Percentiles rank a stretch among this genome's conserved stretches.
Conservation (phyloP, 495 filamentous ascomycete genomes). For the Delitschia confertaspora region DNA sequence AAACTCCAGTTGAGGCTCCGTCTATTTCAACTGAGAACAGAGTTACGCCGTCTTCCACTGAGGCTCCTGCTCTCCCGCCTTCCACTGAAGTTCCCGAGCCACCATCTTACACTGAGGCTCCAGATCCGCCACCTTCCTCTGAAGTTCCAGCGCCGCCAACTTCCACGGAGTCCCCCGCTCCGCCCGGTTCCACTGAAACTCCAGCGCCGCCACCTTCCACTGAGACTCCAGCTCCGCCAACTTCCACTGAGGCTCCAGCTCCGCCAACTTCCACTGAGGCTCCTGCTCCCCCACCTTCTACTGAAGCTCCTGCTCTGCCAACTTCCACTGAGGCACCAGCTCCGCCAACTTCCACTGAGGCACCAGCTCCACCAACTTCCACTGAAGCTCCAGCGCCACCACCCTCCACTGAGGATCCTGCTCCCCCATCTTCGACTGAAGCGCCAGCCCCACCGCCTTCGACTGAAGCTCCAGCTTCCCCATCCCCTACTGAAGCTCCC, state of each 20-base stretch:
- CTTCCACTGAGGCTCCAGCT: constrained; percentile 22
- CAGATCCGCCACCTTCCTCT: constrained; percentile 5
- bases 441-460: neutral
- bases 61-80: no score
- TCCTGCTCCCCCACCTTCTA: constrained; percentile 19
- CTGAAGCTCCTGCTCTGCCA: constrained; percentile 19
- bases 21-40: no score
- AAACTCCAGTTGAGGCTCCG: no score
- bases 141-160: constrained; percentile 10
- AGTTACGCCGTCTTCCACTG: no score
- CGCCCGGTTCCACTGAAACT: constrained; percentile 22
- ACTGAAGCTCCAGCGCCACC: constrained; percentile 16
- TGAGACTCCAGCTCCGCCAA: constrained; percentile 23
- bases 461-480: constrained; percentile 6
- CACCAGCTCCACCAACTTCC: constrained; percentile 19
- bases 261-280: constrained; percentile 24
- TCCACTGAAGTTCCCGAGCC: constrained; percentile 10
- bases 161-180: constrained; percentile 10
- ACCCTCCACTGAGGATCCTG: constrained; percentile 4
- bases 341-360: constrained; percentile 19
- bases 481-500: neutral
- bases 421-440: constrained; percentile 2
- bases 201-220: constrained; percentile 13
- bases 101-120: neutral
- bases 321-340: constrained; percentile 19